Percentiles rank a stretch among this genome's conserved stretches.
Conservation (phyloP, 2,329 filamentous ascomycete species). For the Thielaviopsis populi region DNA sequence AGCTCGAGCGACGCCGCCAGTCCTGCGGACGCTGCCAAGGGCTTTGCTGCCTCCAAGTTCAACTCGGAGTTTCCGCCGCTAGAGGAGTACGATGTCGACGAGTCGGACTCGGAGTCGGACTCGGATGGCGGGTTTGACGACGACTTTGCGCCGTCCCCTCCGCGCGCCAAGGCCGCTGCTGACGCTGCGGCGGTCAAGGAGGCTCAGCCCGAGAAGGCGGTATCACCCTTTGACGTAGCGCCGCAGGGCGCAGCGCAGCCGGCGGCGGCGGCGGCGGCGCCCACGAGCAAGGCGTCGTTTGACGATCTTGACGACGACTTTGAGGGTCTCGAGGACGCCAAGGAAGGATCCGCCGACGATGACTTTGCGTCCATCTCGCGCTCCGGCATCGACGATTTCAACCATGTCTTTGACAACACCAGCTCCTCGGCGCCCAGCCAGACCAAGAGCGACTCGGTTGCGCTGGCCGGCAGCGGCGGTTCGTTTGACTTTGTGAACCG, state of each 20-base stretch:
- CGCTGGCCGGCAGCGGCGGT: constrained; percentile 38
- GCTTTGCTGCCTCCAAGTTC: constrained; percentile 37
- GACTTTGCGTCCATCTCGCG: constrained; percentile 63
- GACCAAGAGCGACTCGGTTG: constrained; percentile 37
- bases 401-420: constrained; percentile 64
- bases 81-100: constrained; percentile 68
- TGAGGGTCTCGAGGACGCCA: constrained; percentile 68
- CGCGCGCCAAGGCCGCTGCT: constrained; percentile 20
- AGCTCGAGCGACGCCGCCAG: constrained; percentile 29
- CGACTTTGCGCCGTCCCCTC: constrained; percentile 61
- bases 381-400: constrained; percentile 62
- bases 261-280: constrained; percentile 21
- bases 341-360: constrained; percentile 64
- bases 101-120: constrained; percentile 66
- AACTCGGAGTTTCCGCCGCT: constrained; percentile 85
- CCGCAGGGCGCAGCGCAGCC: too few species aligned
- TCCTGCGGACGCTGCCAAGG: constrained; percentile 23
- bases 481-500: constrained; percentile 43
- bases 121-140: constrained; percentile 80
- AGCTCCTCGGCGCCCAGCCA: constrained; percentile 44
- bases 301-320: constrained; percentile 70
- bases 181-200: constrained; percentile 21
- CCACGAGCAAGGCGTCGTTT: constrained; percentile 40
- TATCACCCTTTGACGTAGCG: constrained; percentile 13
- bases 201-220: constrained; percentile 9